phyloP scores from a whole-genome alignment of 2,329 filamentous ascomycete genomes.

The Elsinoe batatas region DNA sequence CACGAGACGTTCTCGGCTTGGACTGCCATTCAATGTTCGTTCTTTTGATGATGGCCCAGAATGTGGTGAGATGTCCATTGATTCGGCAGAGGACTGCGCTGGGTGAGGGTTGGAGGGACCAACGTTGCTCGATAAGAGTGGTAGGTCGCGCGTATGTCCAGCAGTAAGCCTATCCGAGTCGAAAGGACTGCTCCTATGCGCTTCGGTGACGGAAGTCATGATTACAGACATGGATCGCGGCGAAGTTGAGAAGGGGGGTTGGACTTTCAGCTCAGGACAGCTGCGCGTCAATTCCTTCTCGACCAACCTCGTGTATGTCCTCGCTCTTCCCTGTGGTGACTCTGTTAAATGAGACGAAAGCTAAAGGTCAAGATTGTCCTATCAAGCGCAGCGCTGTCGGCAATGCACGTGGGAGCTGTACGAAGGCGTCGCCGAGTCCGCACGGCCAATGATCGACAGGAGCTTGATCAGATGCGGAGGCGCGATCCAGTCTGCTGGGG shows the following conservation, averaged over 20 bases:
- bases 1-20: conserved; percentile 38
- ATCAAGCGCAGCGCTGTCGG: not conserved
- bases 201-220: conserved; percentile 12
- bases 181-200: conserved; percentile 35
- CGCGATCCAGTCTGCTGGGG: not conserved
- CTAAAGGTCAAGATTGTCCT: not conserved
- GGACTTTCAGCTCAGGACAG: not conserved
- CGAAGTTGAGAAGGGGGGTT: not conserved
- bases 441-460: conserved; percentile 7
- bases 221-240: conserved; percentile 9
- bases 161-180: conserved; percentile 18
- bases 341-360: not conserved
- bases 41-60: conserved; percentile 36
- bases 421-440: conserved; percentile 4
- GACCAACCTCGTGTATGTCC: not conserved
- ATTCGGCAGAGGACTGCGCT: conserved; percentile 29
- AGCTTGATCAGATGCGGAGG: conserved; percentile 8
- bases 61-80: conserved; percentile 47
- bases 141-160: conserved; percentile 34
- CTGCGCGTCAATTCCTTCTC: not conserved
- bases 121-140: conserved; percentile 41
- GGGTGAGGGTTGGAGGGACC: conserved; percentile 34
- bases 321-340: not conserved
- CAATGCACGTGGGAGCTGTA: conserved; percentile 4
- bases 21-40: conserved; percentile 39